Base-by-base conservation (phyloP, 257 asterid genomes). In the Gentiana macrophylla region DNA sequence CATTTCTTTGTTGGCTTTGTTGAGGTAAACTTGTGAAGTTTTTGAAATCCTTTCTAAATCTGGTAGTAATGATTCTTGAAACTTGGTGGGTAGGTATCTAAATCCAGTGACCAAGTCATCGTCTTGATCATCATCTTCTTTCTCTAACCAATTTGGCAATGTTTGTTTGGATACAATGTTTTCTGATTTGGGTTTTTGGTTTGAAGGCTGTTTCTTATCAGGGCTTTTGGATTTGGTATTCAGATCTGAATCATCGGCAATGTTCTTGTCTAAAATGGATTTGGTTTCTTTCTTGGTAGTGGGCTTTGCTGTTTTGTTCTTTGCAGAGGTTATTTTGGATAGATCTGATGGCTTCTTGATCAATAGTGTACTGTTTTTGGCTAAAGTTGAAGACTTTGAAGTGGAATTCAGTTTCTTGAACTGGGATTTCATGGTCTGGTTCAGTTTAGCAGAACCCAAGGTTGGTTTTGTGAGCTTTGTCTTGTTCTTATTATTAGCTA, bases 41-140 rank as follows among this genome's bases (percentile, higher is more conserved):
- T 77, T 68, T 2, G 98, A 91, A 44, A 91, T 76, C 57, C 54
- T 78, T 43, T 81, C 87, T 70, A 91, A 72, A 71, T 91, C 98
- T 52, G 98, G 96, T 47, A 84, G 68, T 8, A 91, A 56, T 0
- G 84, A 61, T 77, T 86, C 87, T 64, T 86, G 97, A 45, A 89
- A 89, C 55, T 81, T 86, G 36, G 89, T 69, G 37, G 95, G 84
- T 50, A 89, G 75, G 63, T 68, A 75, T 61, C 77, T 79, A 75
- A 91, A 78, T 1, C 62, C 97, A 1, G 94, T 45, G 10, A 83
- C 83, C 56, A 85, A 60, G 41, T 79, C 86, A 11, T 80, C 94
- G 9, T 41, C 46, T 24, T 24, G 24, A 0, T 81, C 83, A 2
- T 74, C 83, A 7, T 78, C 81, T 0, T 71, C 87, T 13, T 59